These are phyloP conservation scores for Xanthoconium separans DNA, from an alignment of 1,284 basidiomycete species.

Conservation along the genomic window DNA sequence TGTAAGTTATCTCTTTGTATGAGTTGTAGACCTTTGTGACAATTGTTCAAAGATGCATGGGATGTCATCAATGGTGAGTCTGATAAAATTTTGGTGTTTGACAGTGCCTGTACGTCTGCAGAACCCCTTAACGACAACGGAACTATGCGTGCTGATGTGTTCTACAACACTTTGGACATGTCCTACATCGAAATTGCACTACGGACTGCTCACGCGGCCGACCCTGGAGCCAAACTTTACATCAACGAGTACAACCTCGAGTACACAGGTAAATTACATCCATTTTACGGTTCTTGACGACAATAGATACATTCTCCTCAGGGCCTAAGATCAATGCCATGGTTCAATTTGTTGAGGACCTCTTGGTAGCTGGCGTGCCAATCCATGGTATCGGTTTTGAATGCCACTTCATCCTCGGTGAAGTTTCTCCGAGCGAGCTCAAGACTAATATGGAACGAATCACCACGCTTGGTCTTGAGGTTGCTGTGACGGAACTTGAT, in stretches of 20 bases:
- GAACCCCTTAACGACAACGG: slow-evolving; percentile 19
- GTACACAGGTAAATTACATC: slow-evolving; percentile 1
- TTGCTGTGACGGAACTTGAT: slow-evolving; percentile 57
- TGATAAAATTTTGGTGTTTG: not conserved
- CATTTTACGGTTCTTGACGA: too few species aligned
- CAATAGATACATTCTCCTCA: not conserved
- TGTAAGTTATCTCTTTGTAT: slow-evolving; percentile 10
- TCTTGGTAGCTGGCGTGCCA: slow-evolving; percentile 8
- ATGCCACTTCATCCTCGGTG: slow-evolving; percentile 50
- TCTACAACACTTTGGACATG: slow-evolving; percentile 11
- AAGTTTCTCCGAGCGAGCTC: slow-evolving; percentile 39
- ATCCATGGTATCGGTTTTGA: slow-evolving; percentile 24
- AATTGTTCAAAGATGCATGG: slow-evolving; percentile 17
- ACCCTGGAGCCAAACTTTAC: slow-evolving; percentile 20
- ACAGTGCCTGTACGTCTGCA: not conserved
- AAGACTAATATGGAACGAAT: slow-evolving; percentile 45
- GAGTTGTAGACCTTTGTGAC: not conserved
- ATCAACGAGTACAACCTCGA: slow-evolving; percentile 25
- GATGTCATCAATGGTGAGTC: slow-evolving; percentile 24
- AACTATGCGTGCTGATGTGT: slow-evolving; percentile 14
- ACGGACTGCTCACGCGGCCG: slow-evolving; percentile 14
- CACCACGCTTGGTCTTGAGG: slow-evolving; percentile 50
- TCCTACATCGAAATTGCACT: slow-evolving; percentile 22
- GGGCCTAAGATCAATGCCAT: slow-evolving; percentile 25
- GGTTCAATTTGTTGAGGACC: slow-evolving; percentile 16